These are phyloP conservation scores for Carpinus viminea DNA, from an alignment of 306 rosid species.

Conservation along the genomic window DNA sequence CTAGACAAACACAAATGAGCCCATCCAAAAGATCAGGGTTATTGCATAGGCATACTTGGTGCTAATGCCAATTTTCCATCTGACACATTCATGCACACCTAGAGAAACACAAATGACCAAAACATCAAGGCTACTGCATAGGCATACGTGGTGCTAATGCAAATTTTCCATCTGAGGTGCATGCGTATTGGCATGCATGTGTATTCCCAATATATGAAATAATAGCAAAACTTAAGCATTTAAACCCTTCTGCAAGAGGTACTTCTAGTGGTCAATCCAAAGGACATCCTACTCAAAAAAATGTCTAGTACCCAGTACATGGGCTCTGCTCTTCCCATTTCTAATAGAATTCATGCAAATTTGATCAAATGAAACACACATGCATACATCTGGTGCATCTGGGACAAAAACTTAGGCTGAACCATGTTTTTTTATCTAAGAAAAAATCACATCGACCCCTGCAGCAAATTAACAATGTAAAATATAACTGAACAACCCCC, in stretches of 20 bases:
- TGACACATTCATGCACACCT: not conserved
- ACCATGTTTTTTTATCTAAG: not conserved
- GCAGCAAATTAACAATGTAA: not conserved
- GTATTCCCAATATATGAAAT: not conserved
- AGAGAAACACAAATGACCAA: not conserved
- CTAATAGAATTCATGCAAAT: not conserved
- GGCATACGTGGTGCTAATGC: not conserved
- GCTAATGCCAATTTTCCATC: not conserved
- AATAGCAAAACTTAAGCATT: not conserved
- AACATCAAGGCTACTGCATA: not conserved
- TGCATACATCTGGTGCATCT: not conserved
- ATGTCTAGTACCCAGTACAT: not conserved
- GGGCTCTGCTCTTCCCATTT: not conserved
- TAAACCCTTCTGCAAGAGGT: not conserved
- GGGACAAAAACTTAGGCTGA: not conserved
- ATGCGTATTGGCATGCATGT: not conserved
- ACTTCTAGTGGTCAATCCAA: not conserved
- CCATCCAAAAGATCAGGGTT: not conserved
- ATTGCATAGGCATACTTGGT: not conserved
- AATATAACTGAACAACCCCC: no score
- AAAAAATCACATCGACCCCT: not conserved
- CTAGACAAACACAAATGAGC: not conserved
- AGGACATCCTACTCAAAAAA: not conserved
- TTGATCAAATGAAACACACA: no score
- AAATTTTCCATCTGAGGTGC: not conserved